phyloP scores from a whole-genome alignment of 176 grass and related monocot genomes.

The Secale cereale region DNA sequence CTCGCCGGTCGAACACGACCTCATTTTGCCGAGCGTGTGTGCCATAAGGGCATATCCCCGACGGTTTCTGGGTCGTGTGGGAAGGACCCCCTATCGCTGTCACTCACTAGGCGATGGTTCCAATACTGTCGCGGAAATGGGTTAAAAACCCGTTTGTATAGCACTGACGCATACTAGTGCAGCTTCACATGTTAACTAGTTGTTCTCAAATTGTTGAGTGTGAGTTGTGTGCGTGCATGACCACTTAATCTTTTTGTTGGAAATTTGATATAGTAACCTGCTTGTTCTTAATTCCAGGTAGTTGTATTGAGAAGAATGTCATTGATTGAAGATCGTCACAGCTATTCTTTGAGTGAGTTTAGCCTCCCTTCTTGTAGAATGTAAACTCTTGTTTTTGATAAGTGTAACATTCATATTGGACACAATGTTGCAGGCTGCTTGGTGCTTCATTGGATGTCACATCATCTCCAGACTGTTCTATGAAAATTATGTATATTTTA shows the following conservation, averaged over 20 bases:
- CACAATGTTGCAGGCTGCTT: slow-evolving; percentile 57
- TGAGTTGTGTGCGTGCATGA: slow-evolving; percentile 36
- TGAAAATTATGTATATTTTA: slow-evolving; percentile 84
- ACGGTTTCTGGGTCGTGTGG: too few species aligned
- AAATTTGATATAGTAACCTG: background rate
- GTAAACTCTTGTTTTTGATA: background rate
- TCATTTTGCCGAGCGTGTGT: too few species aligned
- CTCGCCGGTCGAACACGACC: too few species aligned
- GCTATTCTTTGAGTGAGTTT: slow-evolving; percentile 90
- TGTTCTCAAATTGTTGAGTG: slow-evolving; percentile 97
- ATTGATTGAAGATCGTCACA: slow-evolving; percentile 79
- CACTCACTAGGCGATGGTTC: too few species aligned
- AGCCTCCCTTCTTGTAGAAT: slow-evolving; percentile 3
- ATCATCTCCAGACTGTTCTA: slow-evolving; percentile 87
- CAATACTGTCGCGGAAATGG: too few species aligned
- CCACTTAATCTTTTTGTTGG: slow-evolving; percentile 4
- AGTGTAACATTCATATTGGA: slow-evolving; percentile 16
- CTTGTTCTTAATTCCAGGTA: slow-evolving; percentile 48
- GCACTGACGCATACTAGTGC: too few species aligned
- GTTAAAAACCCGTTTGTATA: too few species aligned
- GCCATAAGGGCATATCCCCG: too few species aligned
- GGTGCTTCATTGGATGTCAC: slow-evolving; percentile 84
- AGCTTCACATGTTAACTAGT: slow-evolving; percentile 89
- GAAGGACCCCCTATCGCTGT: too few species aligned
- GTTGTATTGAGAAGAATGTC: slow-evolving; percentile 94